Evolutionary conservation across 2,329 filamentous ascomycete species (phyloP), one percentile per base, ranked within the genome.

Genomic region (Beauveria brongniartii): DNA sequence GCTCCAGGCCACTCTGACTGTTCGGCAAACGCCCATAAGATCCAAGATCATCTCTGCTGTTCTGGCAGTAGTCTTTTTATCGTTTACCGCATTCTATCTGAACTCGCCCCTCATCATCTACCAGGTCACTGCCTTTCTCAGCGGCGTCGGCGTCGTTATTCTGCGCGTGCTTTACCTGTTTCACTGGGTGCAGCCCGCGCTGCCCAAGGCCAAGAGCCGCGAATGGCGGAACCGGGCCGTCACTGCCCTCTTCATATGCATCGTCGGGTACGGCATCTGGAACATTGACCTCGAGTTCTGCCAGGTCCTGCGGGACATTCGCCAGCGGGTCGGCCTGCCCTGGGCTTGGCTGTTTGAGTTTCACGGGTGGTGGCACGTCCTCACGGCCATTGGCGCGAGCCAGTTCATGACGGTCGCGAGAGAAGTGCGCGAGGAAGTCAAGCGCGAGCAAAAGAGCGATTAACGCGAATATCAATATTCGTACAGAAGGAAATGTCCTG

Each of bases 291-390:
- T 81, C 10, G 76, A 82, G 65, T 72, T 75, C 14, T 87, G 84
- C 65, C 67, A 69, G 0, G 68, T 77, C 62, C 71, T 86, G 26
- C 78, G 81, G 2, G 62, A 64, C 0, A 64, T 79, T 12, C 78
- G 82, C 54, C 70, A 71, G 8, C 64, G 58, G 0, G 64, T 85
- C 2, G 83, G 83, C 0, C 68, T 84, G 48, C 83, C 83, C 0
- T 82, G 75, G 77, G 80, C 78, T 1, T 83, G 81, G 69, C 40
- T 82, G 0, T 68, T 86, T 5, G 84, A 86, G 70, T 67, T 86
- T 16, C 84, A 86, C 66, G 84, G 82, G 1, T 86, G 83, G 84
- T 87, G 84, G 84, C 84, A 87, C 65, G 70, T 86, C 18, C 71
- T 85, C 28, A 87, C 83, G 0, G 84, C 81, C 0, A 72, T 82